Evolutionary conservation across 305 asterid genomes (phyloP).

Genomic region (Andrographis paniculata): DNA sequence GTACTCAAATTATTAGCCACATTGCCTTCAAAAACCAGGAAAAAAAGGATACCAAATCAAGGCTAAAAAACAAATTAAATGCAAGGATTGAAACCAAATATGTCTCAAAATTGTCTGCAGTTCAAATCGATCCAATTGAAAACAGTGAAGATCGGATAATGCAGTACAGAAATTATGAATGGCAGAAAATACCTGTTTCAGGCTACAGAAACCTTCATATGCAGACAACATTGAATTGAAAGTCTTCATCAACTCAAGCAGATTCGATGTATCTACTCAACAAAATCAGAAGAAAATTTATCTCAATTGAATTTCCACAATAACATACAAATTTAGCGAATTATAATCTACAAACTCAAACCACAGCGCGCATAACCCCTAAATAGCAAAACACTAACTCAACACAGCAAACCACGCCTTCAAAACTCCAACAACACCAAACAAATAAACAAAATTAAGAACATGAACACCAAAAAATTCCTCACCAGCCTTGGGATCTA

Average conservation of each 20-base stretch:
- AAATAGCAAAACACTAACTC: conserved; percentile 4
- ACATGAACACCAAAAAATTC: neutral
- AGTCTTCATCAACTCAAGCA: conserved; percentile 58
- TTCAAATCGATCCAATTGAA: neutral
- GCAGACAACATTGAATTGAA: conserved; percentile 78
- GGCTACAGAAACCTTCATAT: conserved; percentile 86
- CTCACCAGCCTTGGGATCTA: conserved; percentile 62
- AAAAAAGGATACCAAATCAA: neutral
- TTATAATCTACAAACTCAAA: conserved; percentile 9
- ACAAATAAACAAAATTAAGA: neutral
- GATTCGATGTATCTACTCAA: conserved; percentile 43
- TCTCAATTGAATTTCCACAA: neutral
- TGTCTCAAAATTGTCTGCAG: neutral
- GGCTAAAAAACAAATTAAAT: conserved; percentile 1
- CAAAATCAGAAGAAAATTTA: conserved; percentile 6
- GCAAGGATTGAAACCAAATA: conserved; percentile 1
- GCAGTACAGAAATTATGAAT: neutral
- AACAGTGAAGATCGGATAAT: neutral
- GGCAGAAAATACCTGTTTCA: conserved; percentile 58
- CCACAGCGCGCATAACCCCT: conserved; percentile 4
- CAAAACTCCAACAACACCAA: neutral
- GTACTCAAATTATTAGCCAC: neutral
- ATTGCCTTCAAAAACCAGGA: conserved; percentile 4
- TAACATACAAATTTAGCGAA: neutral
- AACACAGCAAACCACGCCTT: neutral